Conservation (phyloP, 345 rosid species). For the Punica granatum region DNA sequence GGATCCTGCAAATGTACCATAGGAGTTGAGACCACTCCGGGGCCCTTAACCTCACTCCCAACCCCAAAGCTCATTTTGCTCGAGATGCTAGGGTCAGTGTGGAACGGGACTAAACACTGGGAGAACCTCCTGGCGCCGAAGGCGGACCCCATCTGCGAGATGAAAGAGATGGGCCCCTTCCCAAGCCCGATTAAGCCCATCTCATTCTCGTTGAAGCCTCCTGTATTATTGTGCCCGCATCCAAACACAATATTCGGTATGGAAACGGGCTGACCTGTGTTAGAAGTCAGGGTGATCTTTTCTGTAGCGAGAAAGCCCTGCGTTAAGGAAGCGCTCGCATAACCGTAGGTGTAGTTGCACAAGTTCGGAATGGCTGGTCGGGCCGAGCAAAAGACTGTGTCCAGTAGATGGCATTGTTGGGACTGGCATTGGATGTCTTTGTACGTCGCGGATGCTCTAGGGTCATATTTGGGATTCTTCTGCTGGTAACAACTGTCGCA, state of each 20-base stretch:
- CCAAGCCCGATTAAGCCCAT: conserved; percentile 63
- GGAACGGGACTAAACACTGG: conserved; percentile 45
- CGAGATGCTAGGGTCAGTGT: conserved; percentile 12
- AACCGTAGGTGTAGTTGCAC: conserved; percentile 9
- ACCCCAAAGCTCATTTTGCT: conserved; percentile 49
- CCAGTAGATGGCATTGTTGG: neutral
- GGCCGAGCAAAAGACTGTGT: conserved; percentile 1
- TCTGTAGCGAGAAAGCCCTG: conserved; percentile 23
- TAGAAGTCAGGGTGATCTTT: conserved; percentile 34
- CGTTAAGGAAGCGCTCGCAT: neutral
- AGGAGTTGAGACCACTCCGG: conserved; percentile 38
- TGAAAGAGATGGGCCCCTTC: conserved; percentile 37
- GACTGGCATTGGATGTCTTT: neutral
- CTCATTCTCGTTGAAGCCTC: conserved; percentile 27
- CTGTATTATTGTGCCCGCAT: conserved; percentile 41
- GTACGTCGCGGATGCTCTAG: conserved; percentile 24
- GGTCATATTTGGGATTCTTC: conserved; percentile 10
- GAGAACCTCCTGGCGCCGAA: conserved; percentile 44
- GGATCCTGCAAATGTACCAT: conserved; percentile 23
- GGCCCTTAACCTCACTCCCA: conserved; percentile 33
- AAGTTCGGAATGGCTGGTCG: neutral
- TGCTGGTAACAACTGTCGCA: conserved; percentile 12
- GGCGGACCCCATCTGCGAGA: conserved; percentile 35
- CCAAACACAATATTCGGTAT: conserved; percentile 33
- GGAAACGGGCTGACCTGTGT: conserved; percentile 24